Percentiles rank a stretch among this genome's conserved stretches.
Conservation (phyloP, 2,329 filamentous ascomycete species). For the Coniella lustricola region DNA sequence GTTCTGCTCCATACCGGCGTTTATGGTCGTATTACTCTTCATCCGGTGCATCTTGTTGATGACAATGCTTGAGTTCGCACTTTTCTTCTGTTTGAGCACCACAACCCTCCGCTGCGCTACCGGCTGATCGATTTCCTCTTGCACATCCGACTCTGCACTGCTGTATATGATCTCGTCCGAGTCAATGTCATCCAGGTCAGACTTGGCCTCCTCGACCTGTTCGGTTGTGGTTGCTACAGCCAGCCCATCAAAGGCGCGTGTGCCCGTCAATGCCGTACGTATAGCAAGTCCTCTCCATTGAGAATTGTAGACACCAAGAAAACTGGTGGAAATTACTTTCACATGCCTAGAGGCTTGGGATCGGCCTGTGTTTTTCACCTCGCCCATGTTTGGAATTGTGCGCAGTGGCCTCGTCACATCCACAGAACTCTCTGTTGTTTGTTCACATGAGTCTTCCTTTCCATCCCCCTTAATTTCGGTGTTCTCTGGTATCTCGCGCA, state of each 20-base stretch:
- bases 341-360: constrained; percentile 13
- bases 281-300: constrained; percentile 22
- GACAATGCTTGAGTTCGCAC: constrained; percentile 6
- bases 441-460: constrained; percentile 13
- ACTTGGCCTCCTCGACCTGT: neutral
- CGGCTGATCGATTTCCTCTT: neutral
- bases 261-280: constrained; percentile 24
- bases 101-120: constrained; percentile 3
- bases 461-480: neutral
- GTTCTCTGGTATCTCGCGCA: neutral
- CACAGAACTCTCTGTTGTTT: constrained; percentile 12
- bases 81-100: constrained; percentile 9
- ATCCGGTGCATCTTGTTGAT: constrained; percentile 6
- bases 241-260: constrained; percentile 18
- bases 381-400: neutral
- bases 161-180: neutral
- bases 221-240: neutral
- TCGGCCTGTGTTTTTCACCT: neutral
- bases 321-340: constrained; percentile 23
- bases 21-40: constrained; percentile 11
- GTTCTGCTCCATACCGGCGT: constrained; percentile 8
- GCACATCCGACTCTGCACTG: neutral
- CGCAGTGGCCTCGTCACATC: constrained; percentile 5
- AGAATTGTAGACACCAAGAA: constrained; percentile 25
- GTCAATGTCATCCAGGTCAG: neutral